Evolutionary conservation across 2,329 filamentous ascomycete species (phyloP), one percentile per base, ranked within the genome.

Genomic region (Stenocarpella maydis): DNA sequence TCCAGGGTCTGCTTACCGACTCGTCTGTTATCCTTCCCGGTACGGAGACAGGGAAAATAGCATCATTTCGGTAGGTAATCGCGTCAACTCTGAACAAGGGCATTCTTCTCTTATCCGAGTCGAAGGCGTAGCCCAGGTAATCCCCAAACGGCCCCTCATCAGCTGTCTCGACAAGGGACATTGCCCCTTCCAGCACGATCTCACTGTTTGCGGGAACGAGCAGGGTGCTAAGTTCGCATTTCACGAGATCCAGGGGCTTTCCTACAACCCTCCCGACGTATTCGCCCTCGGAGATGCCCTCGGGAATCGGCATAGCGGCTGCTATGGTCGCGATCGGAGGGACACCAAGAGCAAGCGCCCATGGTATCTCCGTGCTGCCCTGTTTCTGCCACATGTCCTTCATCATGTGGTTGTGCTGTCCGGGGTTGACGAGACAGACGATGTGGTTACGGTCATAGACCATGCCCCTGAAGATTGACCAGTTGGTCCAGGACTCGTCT

Each of bases 91-190:
- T 82, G 74, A 81, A 85, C 17, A 78, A 70, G 1, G 84, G 83
- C 69, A 50, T 75, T 75, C 1, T 65, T 70, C 50, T 80, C 79
- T 1, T 71, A 24, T 84, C 82, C 2, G 77, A 81, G 2, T 78
- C 77, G 72, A 82, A 85, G 37, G 81, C 76, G 70, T 67, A 81
- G 4, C 58, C 45, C 19, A 26, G 26, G 8, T 31, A 43, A 14
- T 85, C 85, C 0, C 83, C 84, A 74, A 86, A 86, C 0, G 85
- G 85, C 0, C 84, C 85, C 67, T 87, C 85, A 0, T 73, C 73
- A 0, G 71, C 82, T 0, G 73, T 82, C 53, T 86, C 81, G 0
- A 79, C 79, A 5, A 82, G 76, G 0, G 83, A 87, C 15, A 83
- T 70, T 0, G 79, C 82, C 1, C 85, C 85, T 67, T 87, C 85